These are phyloP conservation scores for Auriscalpium vulgare DNA, from an alignment of 768 basidiomycete species.

Conservation along the genomic window DNA sequence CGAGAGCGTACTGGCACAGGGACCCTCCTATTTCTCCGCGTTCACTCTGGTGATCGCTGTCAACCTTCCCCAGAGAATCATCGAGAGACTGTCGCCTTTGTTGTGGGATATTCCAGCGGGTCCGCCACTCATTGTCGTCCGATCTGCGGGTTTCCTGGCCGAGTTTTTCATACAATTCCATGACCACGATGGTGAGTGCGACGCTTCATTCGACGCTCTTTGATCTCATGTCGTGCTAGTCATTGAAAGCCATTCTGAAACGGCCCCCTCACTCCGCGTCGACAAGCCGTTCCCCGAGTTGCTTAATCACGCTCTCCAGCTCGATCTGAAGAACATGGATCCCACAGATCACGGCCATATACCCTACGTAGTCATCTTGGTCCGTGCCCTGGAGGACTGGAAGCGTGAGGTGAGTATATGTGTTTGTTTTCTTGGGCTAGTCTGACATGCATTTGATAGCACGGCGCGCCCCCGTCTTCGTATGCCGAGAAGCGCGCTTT, in stretches of 20 bases:
- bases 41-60: conserved; percentile 83
- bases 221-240: conserved; percentile 36
- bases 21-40: conserved; percentile 46
- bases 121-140: conserved; percentile 68
- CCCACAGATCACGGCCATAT: conserved; percentile 85
- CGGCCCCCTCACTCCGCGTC: conserved; percentile 67
- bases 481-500: conserved; percentile 68
- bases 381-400: conserved; percentile 79
- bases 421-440: background rate
- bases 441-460: conserved; percentile 32
- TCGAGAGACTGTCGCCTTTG: conserved; percentile 52
- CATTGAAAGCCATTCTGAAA: conserved; percentile 83
- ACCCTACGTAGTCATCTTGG: conserved; percentile 84
- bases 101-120: conserved; percentile 58
- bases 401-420: conserved; percentile 51
- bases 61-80: conserved; percentile 53
- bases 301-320: conserved; percentile 55
- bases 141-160: conserved; percentile 85
- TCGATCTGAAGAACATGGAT: conserved; percentile 78
- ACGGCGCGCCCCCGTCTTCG: conserved; percentile 53
- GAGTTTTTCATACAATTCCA: conserved; percentile 85
- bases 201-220: background rate
- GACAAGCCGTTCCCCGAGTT: conserved; percentile 85
- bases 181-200: conserved; percentile 68
- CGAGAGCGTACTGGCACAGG: conserved; percentile 45